phyloP scores from a whole-genome alignment of 2,329 filamentous ascomycete species.

The Eurotiales sp. region DNA sequence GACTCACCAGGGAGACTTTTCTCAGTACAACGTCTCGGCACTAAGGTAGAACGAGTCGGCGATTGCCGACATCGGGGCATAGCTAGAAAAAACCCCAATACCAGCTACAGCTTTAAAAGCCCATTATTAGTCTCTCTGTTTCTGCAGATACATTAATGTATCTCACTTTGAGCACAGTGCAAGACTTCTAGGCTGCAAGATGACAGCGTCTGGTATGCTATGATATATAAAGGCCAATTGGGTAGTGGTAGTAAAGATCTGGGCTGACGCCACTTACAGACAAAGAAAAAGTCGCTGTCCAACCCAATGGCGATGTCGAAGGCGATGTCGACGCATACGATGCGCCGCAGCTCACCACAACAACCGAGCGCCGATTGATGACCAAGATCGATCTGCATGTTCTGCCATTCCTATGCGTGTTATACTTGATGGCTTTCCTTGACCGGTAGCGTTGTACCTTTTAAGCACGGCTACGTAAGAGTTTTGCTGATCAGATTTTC shows the following conservation, averaged over 20 bases:
- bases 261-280: background rate
- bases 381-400: constrained; percentile 67
- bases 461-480: background rate
- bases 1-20: too few species aligned
- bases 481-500: background rate
- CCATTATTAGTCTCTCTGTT: too few species aligned
- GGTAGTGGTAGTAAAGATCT: background rate
- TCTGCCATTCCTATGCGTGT: constrained; percentile 67
- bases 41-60: too few species aligned
- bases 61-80: background rate
- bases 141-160: too few species aligned
- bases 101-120: too few species aligned
- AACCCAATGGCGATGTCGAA: background rate
- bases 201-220: too few species aligned
- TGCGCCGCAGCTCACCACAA: constrained; percentile 21
- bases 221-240: background rate
- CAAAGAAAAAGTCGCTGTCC: background rate
- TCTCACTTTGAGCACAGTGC: too few species aligned
- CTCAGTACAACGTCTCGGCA: too few species aligned
- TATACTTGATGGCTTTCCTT: constrained; percentile 68
- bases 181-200: too few species aligned
- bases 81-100: background rate
- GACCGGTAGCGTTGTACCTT: constrained; percentile 38
- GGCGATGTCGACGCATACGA: constrained; percentile 1
- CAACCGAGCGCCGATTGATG: constrained; percentile 60